Evolutionary conservation across 2,329 filamentous ascomycete species (phyloP).

Genomic region (Sordariomycetes sp.): DNA sequence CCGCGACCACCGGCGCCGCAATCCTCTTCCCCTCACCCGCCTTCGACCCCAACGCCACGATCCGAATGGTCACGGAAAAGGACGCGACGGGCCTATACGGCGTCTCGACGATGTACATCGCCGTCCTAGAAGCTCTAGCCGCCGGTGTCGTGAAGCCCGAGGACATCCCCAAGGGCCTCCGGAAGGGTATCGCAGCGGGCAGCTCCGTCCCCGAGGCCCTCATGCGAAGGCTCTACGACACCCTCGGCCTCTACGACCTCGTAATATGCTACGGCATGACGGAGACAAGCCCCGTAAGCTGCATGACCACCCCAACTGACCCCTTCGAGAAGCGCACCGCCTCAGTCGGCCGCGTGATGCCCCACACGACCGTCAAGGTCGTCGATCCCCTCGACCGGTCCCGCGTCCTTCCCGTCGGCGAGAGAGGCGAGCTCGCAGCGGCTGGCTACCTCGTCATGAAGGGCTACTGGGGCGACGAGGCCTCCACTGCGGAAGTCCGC

Average conservation of each 20-base stretch:
- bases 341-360: constrained; percentile 68
- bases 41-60: constrained; percentile 65
- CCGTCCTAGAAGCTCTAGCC: constrained; percentile 67
- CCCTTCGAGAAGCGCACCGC: constrained; percentile 59
- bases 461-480: constrained; percentile 72
- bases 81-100: constrained; percentile 62
- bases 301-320: constrained; percentile 73
- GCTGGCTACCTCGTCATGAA: constrained; percentile 83
- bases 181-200: constrained; percentile 87
- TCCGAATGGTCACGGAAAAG: constrained; percentile 41
- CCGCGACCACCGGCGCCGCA: constrained; percentile 62
- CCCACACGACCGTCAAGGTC: constrained; percentile 67
- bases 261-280: constrained; percentile 98
- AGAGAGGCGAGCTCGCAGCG: constrained; percentile 69
- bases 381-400: constrained; percentile 53
- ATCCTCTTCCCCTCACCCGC: constrained; percentile 80
- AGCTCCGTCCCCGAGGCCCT: constrained; percentile 71
- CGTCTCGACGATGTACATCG: constrained; percentile 89
- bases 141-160: constrained; percentile 14
- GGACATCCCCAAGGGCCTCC: constrained; percentile 28
- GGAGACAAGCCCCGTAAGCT: constrained; percentile 66
- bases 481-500: constrained; percentile 54
- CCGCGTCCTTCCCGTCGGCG: constrained; percentile 45
- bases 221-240: constrained; percentile 62
- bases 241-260: constrained; percentile 65